Conservation (phyloP, 1,139 yeast species). For the Saccharomycopsis hybrid region DNA sequence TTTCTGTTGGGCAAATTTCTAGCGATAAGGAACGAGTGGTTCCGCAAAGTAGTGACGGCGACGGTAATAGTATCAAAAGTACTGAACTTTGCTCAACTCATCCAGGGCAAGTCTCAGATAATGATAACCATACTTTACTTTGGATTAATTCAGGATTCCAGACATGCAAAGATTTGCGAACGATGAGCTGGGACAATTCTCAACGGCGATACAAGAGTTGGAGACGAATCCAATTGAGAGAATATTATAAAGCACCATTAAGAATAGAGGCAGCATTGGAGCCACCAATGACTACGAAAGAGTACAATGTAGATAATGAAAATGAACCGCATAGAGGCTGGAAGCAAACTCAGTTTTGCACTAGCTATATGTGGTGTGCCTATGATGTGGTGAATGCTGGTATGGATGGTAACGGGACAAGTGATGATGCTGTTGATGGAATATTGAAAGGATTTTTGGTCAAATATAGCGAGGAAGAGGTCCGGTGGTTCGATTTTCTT, state of each 20-base stretch:
- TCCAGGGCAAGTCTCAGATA: constrained; percentile 49
- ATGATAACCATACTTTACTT: constrained; percentile 38
- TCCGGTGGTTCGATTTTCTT: constrained; percentile 25
- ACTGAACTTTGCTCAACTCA: constrained; percentile 54
- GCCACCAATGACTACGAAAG: constrained; percentile 26
- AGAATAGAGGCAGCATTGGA: constrained; percentile 28
- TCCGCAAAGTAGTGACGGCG: too few relatives aligned
- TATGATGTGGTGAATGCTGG: constrained; percentile 23
- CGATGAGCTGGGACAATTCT: constrained; percentile 30
- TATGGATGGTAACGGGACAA: too few relatives aligned
- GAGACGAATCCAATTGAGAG: constrained; percentile 22
- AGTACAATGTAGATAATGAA: too few relatives aligned
- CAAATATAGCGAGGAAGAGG: constrained; percentile 20
- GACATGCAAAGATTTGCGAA: constrained; percentile 43
- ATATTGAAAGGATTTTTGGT: too few relatives aligned
- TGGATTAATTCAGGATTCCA: constrained; percentile 62
- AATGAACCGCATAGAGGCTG: constrained; percentile 31
- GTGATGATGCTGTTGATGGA: too few relatives aligned
- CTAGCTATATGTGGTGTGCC: constrained; percentile 41
- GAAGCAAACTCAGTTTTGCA: constrained; percentile 32
- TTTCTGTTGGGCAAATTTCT: constrained; percentile 36
- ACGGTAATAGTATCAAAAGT: too few relatives aligned
- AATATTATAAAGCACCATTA: constrained; percentile 26
- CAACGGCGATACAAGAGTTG: constrained; percentile 26
- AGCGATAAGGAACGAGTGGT: too few relatives aligned